phyloP scores from a whole-genome alignment of 73 alveolate genomes.

The Diophrys sp. region DNA sequence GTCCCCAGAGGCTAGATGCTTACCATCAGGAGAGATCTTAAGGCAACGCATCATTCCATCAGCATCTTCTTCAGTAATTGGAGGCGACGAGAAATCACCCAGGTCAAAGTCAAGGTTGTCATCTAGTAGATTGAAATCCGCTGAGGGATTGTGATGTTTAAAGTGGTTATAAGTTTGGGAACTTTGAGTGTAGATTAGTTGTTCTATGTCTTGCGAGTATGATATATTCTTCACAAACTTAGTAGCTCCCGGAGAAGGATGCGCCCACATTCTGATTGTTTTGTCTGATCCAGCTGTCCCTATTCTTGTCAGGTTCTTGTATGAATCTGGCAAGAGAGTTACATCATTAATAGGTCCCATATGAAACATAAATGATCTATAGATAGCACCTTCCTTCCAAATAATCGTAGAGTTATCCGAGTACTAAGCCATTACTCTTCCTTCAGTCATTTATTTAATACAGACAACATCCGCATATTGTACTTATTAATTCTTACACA shows the following conservation, averaged over 20 bases:
- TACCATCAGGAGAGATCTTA: conserved; percentile 67
- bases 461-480: not conserved
- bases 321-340: not conserved
- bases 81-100: not conserved
- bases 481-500: not conserved
- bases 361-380: conserved; percentile 3
- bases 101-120: not conserved
- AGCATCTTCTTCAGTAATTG: conserved; percentile 19
- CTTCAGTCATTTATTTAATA: not conserved
- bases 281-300: conserved; percentile 2
- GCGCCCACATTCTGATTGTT: conserved; percentile 5
- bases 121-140: not conserved
- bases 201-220: conserved; percentile 1
- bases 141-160: not conserved
- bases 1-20: conserved; percentile 74
- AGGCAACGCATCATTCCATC: conserved; percentile 63
- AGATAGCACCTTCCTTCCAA: not conserved
- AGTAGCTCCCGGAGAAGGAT: not conserved
- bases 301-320: not conserved
- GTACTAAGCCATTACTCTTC: not conserved
- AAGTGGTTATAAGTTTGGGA: conserved; percentile 5
- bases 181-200: not conserved
- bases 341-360: conserved; percentile 1
- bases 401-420: not conserved
- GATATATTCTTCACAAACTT: not conserved